A percentile compares a stretch with the other conserved stretches of the same genome.
Evolutionary conservation across 495 filamentous ascomycete genomes (phyloP).

Genomic region (Neurospora discreta): DNA sequence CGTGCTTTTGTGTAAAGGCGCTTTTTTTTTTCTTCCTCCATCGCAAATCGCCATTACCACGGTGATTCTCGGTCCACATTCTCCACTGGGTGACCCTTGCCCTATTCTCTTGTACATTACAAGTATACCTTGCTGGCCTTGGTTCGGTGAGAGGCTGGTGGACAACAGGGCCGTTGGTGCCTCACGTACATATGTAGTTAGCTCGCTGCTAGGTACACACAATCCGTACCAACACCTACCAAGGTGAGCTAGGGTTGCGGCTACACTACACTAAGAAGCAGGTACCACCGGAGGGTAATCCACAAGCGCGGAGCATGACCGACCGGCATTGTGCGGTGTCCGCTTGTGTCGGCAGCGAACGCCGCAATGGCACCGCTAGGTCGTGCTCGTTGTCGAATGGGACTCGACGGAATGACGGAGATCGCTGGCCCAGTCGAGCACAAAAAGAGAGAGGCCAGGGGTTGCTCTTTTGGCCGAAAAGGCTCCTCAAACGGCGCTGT

Average conservation of each 20-base stretch:
- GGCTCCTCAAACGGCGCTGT: neutral
- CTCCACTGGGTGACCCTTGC: neutral
- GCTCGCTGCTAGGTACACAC: neutral
- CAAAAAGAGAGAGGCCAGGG: neutral
- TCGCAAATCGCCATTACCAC: neutral
- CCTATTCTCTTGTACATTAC: neutral
- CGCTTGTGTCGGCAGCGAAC: neutral
- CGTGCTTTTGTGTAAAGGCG: neutral
- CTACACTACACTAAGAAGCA: neutral
- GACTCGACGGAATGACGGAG: neutral
- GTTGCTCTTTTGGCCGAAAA: neutral
- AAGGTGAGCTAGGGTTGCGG: neutral
- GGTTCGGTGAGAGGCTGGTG: neutral
- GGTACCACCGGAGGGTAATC: neutral
- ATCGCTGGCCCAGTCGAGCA: neutral
- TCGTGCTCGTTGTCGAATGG: neutral
- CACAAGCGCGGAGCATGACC: neutral
- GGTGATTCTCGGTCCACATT: neutral
- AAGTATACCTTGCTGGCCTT: neutral
- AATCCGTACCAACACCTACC: neutral
- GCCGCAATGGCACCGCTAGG: neutral
- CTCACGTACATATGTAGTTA: neutral
- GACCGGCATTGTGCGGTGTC: neutral
- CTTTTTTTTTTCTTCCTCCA: neutral
- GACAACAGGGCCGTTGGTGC: neutral